Evolutionary conservation across 2,329 filamentous ascomycete genomes (phyloP), one percentile per base, ranked within the genome.

Genomic region (Bipolaris victoriae): DNA sequence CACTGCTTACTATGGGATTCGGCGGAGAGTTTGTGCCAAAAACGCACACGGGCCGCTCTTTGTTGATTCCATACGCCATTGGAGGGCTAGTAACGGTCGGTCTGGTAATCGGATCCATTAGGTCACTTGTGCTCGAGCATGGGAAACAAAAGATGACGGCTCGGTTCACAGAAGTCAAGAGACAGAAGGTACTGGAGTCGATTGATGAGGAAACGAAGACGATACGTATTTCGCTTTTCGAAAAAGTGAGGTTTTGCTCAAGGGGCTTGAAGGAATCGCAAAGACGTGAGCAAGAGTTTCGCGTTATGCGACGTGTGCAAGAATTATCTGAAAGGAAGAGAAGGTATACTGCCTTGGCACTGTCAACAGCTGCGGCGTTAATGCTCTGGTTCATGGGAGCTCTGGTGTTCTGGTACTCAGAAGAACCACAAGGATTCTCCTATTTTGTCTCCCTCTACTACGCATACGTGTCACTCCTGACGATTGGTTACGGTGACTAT

Each of bases 391-490:
- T 80, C 16, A 69, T 82, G 0, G 83, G 83, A 1, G 82, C 83
- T 3, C 66, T 79, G 0, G 75, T 85, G 9, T 85, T 86, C 69
- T 77, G 73, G 69, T 64, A 74, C 3, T 73, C 80, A 1, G 83
- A 85, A 58, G 71, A 73, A 33, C 73, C 74, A 1, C 73, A 81
- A 52, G 71, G 70, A 5, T 85, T 82, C 81, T 79, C 76, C 3
- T 85, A 85, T 67, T 84, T 84, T 57, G 68, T 79, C 5, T 72
- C 79, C 0, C 67, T 85, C 1, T 86, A 85, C 65, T 85, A 85
- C 64, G 74, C 81, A 5, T 86, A 83, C 62, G 80, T 78, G 0
- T 79, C 78, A 4, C 77, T 86, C 10, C 66, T 84, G 24, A 85
- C 83, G 0, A 83, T 86, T 43, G 83, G 83, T 1, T 86, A 85